phyloP scores from a whole-genome alignment of 345 rosid genomes.

The Turnera subulata region DNA sequence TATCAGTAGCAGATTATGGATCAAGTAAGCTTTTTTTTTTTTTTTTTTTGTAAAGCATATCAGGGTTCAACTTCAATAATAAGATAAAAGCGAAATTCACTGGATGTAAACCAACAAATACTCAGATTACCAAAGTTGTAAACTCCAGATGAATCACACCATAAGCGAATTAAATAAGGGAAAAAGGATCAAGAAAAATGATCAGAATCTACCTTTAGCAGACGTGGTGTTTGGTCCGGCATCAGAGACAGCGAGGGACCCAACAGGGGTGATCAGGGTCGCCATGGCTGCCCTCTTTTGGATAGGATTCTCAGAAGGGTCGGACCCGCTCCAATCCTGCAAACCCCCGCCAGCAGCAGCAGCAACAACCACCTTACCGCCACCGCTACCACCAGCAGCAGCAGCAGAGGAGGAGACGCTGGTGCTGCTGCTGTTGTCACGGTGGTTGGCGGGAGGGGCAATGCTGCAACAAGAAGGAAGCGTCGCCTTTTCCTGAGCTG shows the following conservation, averaged over 20 bases:
- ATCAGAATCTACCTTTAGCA: conserved; percentile 33
- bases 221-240: conserved; percentile 33
- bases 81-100: not conserved
- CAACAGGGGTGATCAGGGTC: conserved; percentile 46
- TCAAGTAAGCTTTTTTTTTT: no score
- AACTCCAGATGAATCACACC: no score
- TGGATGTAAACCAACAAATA: no score
- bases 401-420: not conserved
- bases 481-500: conserved; percentile 38
- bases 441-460: not conserved
- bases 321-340: conserved; percentile 37
- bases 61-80: not conserved
- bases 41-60: not conserved
- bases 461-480: conserved; percentile 13
- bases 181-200: not conserved
- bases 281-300: conserved; percentile 24
- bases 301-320: conserved; percentile 30
- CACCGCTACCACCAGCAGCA: not conserved
- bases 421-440: no score
- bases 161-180: no score
- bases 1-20: no score
- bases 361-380: not conserved
- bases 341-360: conserved; percentile 15
- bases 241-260: conserved; percentile 37
- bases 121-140: no score